Evolutionary conservation across 495 filamentous ascomycete genomes (phyloP).

Genomic region (Penicillium lividum): DNA sequence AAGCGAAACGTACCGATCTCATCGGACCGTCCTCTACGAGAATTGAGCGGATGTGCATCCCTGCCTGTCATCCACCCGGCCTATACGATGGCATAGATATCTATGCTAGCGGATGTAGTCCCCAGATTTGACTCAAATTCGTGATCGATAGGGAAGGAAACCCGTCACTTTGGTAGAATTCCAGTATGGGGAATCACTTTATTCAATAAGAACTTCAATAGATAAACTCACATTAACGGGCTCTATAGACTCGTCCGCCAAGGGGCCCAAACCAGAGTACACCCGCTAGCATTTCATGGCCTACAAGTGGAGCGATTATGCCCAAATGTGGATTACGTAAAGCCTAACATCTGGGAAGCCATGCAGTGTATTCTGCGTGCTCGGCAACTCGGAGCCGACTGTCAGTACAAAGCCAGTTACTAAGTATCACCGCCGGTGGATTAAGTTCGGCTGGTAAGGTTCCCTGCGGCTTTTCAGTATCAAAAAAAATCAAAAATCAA

Average conservation of each 20-base stretch:
- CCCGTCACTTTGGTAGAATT: neutral
- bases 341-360: neutral
- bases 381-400: neutral
- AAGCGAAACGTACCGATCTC: neutral
- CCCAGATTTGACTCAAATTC: neutral
- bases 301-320: neutral
- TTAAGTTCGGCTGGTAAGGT: neutral
- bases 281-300: neutral
- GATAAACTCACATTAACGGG: neutral
- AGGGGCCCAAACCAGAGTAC: neutral
- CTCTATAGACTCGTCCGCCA: neutral
- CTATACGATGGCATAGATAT: neutral
- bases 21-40: neutral
- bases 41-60: neutral
- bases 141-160: neutral
- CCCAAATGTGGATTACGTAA: neutral
- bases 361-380: neutral
- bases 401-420: neutral
- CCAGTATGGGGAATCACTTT: neutral
- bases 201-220: neutral
- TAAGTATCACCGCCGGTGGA: neutral
- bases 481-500: too few species aligned
- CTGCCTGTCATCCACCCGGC: neutral
- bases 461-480: neutral
- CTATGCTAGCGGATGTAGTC: neutral